Evolutionary conservation across 2,329 filamentous ascomycete genomes (phyloP).

Genomic region (Aspergillus alliaceus): DNA sequence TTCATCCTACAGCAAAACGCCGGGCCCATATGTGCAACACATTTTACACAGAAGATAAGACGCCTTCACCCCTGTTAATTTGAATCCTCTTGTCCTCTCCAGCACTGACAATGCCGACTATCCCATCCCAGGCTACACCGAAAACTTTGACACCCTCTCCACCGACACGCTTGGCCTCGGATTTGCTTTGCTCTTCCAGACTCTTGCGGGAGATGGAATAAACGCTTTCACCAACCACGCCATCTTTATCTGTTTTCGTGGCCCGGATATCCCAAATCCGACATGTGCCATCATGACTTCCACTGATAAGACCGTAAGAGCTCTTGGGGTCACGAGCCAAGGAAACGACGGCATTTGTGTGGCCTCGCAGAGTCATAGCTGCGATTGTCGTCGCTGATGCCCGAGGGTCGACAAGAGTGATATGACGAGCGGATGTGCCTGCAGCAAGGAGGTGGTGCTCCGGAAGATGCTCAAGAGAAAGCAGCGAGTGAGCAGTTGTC

Average conservation of each 20-base stretch:
- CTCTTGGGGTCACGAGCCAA: slow-evolving; percentile 64
- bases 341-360: slow-evolving; percentile 71
- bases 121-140: slow-evolving; percentile 79
- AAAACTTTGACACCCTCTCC: slow-evolving; percentile 92
- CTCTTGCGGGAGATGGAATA: slow-evolving; percentile 78
- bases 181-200: slow-evolving; percentile 62
- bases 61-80: slow-evolving; percentile 70
- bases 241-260: slow-evolving; percentile 60
- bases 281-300: slow-evolving; percentile 88
- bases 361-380: slow-evolving; percentile 87
- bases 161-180: slow-evolving; percentile 57
- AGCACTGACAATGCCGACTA: slow-evolving; percentile 83
- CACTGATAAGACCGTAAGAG: slow-evolving; percentile 81
- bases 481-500: slow-evolving; percentile 78
- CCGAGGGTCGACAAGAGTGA: slow-evolving; percentile 90
- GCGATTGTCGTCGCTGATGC: slow-evolving; percentile 72
- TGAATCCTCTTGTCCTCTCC: slow-evolving; percentile 95
- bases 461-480: slow-evolving; percentile 74
- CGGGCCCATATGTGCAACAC: slow-evolving; percentile 29
- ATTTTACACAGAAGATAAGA: slow-evolving; percentile 34
- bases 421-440: slow-evolving; percentile 80
- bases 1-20: slow-evolving; percentile 31
- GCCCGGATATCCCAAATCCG: slow-evolving; percentile 87
- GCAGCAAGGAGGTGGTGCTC: slow-evolving; percentile 65
- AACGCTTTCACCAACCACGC: slow-evolving; percentile 67